Percentiles rank a stretch among this genome's conserved stretches.
Conservation (phyloP, 441 rosid genomes). For the Gossypium aridum region DNA sequence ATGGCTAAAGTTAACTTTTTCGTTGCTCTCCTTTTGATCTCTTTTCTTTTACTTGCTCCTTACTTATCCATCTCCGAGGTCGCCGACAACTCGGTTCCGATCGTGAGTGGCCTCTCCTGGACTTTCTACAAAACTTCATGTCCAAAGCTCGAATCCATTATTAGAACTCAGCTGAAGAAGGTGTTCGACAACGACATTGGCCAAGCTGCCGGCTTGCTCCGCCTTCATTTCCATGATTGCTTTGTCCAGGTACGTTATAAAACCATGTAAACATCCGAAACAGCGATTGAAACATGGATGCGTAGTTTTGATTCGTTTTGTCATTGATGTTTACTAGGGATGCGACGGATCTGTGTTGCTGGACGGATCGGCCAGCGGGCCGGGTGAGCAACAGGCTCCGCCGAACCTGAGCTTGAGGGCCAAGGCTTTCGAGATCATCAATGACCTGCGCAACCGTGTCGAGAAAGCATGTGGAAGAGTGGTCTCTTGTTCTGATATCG, state of each 20-base stretch:
- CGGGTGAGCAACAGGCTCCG: conserved; percentile 54
- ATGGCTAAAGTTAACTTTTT: conserved; percentile 15
- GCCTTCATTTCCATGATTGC: conserved; percentile 54
- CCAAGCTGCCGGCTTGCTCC: conserved; percentile 54
- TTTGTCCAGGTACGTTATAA: conserved; percentile 52
- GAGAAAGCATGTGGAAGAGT: conserved; percentile 50
- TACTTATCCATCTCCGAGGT: conserved; percentile 13
- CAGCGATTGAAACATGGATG: too few relatives aligned
- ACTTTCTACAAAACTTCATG: conserved; percentile 43
- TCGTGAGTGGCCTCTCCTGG: conserved; percentile 55
- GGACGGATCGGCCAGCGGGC: conserved; percentile 65
- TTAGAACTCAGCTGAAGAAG: conserved; percentile 42
- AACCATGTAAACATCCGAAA: background rate
- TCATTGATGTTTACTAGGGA: conserved; percentile 24
- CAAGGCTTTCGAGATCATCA: conserved; percentile 45
- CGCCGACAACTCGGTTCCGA: conserved; percentile 12
- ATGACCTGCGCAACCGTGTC: conserved; percentile 41
- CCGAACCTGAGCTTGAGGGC: conserved; percentile 59
- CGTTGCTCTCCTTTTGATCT: conserved; percentile 18
- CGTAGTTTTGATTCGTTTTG: background rate
- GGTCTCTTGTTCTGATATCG: conserved; percentile 73
- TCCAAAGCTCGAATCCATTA: conserved; percentile 46
- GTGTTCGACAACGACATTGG: conserved; percentile 52
- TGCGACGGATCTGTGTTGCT: conserved; percentile 81
- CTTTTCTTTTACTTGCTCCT: conserved; percentile 20